Evolutionary conservation across 306 rosid species (phyloP), one percentile per base, ranked within the genome.

Genomic region (Dryas drummondii): DNA sequence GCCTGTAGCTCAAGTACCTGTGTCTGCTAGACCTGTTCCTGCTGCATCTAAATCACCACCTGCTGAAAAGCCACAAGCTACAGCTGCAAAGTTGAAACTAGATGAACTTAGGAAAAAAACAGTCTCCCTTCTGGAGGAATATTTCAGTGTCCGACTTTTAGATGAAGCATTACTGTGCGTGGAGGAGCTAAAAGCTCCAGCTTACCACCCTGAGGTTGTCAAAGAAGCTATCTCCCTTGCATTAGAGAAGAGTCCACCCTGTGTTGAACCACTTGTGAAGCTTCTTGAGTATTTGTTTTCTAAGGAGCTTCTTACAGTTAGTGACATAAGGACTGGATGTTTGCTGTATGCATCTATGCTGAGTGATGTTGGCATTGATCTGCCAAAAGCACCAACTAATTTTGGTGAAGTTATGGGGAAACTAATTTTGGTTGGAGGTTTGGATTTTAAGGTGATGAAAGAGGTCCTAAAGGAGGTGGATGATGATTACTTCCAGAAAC

Each of bases 141-240:
- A 90, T 80, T 96, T 92, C 79, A 66, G 77, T 71, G 54, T 96
- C n/a, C 71, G 81, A 75, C 74, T 90, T 26, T 77, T 92, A 83
- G 97, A 90, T 2, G 99, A 96, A 88, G 98, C 99, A 10, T 74
- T 89, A 62, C 90, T 78, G 81, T 90, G 97, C 17, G 91, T 96
- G 88, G 98, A 90, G 88, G 99, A 96, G 75, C 88, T 96, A 5
- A 87, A 82, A 45, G 63, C 91, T 27, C 96, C 98, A n/a, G 75
- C 84, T 57, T 89, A 87, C 85, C 77, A 92, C 77, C 89, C 91
- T 3, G 98, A 96, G 86, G 47, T 96, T 82, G 98, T 96, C 57
- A 96, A 92, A 84, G 98, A 96, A 81, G 87, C 97, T n/a, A 84
- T 96, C 72, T 71, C 79, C 65, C 88, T 89, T 17, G 96, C 91